Evolutionary conservation across 73 alveolate genomes (phyloP).

Genomic region (Tetrahymena elliotti): DNA sequence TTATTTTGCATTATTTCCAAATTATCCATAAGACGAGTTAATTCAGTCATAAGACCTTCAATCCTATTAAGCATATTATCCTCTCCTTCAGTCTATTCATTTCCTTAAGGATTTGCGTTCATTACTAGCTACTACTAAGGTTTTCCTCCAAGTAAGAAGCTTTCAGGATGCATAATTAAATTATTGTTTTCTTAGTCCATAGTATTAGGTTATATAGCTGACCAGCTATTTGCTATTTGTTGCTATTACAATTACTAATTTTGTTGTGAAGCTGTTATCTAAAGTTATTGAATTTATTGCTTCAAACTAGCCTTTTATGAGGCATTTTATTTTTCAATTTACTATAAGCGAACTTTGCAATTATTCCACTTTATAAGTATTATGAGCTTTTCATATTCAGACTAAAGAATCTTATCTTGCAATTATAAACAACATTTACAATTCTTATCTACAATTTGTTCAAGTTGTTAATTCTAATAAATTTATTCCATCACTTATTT

Average conservation of each 20-base stretch:
- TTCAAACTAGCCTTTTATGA: background rate
- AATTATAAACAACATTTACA: background rate
- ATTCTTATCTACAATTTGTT: background rate
- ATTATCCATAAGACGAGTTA: background rate
- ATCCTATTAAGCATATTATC: background rate
- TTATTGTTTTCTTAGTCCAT: background rate
- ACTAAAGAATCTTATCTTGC: background rate
- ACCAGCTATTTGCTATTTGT: background rate
- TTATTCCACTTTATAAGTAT: background rate
- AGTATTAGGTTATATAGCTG: background rate
- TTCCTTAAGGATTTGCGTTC: background rate
- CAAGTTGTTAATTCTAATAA: background rate
- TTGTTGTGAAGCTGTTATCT: background rate
- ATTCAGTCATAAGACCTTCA: background rate
- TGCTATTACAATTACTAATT: background rate
- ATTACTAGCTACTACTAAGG: background rate
- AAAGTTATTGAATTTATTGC: background rate
- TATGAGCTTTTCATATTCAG: background rate
- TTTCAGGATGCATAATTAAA: background rate
- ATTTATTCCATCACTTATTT: background rate
- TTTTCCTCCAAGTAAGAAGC: background rate
- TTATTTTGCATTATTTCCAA: background rate
- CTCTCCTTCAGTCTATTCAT: background rate
- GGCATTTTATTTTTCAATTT: background rate
- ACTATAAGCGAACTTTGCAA: background rate